These are phyloP conservation scores for Cryphonectria japonica DNA, from an alignment of 2,329 filamentous ascomycete species.

Conservation along the genomic window DNA sequence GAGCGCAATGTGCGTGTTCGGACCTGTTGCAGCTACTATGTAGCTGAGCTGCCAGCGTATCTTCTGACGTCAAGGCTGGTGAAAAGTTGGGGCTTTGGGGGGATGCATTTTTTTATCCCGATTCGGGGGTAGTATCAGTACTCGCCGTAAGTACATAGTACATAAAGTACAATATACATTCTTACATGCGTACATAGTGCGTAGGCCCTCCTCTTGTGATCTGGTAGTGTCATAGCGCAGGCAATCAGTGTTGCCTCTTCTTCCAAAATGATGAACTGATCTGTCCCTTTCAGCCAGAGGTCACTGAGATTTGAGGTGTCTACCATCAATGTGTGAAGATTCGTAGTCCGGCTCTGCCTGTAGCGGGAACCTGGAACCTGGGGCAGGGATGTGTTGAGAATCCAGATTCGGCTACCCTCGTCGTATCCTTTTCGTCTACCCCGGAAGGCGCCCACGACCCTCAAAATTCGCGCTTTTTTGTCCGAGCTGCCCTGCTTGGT, in stretches of 20 bases:
- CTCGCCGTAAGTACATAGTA: background rate
- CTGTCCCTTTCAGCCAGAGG: background rate
- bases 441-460: conserved; percentile 9
- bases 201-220: too few species aligned
- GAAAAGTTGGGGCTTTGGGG: background rate
- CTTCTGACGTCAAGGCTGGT: conserved; percentile 9
- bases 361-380: conserved; percentile 1
- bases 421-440: conserved; percentile 13
- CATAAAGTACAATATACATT: background rate
- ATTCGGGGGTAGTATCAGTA: background rate
- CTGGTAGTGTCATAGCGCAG: background rate
- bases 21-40: background rate
- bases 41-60: background rate
- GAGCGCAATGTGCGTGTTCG: background rate
- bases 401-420: conserved; percentile 5
- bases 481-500: conserved; percentile 18
- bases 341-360: background rate
- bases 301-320: background rate
- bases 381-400: conserved; percentile 11
- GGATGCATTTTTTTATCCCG: background rate
- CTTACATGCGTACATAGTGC: too few species aligned
- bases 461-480: conserved; percentile 32
- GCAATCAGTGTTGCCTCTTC: background rate
- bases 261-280: background rate
- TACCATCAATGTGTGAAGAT: background rate